A percentile compares a stretch with the other conserved stretches of the same genome.
phyloP scores from a whole-genome alignment of 2,329 filamentous ascomycete genomes.

The Tolypocladium sp. region DNA sequence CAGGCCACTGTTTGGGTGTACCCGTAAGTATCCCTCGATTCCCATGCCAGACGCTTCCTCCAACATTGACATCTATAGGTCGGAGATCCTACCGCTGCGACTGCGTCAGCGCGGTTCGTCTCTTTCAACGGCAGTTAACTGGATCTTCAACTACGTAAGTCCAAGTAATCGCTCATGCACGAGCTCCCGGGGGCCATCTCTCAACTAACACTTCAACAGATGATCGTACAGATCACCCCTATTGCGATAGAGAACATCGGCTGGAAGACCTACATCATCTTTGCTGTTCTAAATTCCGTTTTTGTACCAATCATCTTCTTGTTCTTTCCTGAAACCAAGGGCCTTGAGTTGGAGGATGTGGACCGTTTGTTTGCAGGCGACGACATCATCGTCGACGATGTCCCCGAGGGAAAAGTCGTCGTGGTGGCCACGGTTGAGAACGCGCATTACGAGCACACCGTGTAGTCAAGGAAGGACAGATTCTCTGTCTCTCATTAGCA shows the following conservation, averaged over 20 bases:
- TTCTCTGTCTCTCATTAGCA: not conserved
- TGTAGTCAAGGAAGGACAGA: not conserved
- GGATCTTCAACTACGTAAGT: slow-evolving; percentile 24
- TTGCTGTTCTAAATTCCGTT: slow-evolving; percentile 15
- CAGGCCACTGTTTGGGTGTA: slow-evolving; percentile 26
- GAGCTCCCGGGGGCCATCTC: not conserved
- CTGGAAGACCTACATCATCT: slow-evolving; percentile 18
- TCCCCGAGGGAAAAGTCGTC: not conserved
- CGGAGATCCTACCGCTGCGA: slow-evolving; percentile 20
- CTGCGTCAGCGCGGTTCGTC: slow-evolving; percentile 21
- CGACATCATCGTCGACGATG: slow-evolving; percentile 8
- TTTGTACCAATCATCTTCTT: slow-evolving; percentile 19
- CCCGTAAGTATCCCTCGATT: slow-evolving; percentile 8
- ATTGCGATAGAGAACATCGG: slow-evolving; percentile 13
- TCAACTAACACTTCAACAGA: not conserved
- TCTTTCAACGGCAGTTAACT: slow-evolving; percentile 22
- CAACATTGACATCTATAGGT: slow-evolving; percentile 6
- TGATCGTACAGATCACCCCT: slow-evolving; percentile 8
- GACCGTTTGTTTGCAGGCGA: slow-evolving; percentile 16
- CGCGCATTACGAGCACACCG: not conserved
- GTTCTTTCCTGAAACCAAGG: slow-evolving; percentile 20
- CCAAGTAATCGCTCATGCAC: not conserved
- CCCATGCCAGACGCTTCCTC: not conserved
- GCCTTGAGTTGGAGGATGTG: slow-evolving; percentile 33
- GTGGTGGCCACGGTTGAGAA: not conserved